Evolutionary conservation across 2,329 filamentous ascomycete genomes (phyloP).

Genomic region (Monosporascus ibericus): DNA sequence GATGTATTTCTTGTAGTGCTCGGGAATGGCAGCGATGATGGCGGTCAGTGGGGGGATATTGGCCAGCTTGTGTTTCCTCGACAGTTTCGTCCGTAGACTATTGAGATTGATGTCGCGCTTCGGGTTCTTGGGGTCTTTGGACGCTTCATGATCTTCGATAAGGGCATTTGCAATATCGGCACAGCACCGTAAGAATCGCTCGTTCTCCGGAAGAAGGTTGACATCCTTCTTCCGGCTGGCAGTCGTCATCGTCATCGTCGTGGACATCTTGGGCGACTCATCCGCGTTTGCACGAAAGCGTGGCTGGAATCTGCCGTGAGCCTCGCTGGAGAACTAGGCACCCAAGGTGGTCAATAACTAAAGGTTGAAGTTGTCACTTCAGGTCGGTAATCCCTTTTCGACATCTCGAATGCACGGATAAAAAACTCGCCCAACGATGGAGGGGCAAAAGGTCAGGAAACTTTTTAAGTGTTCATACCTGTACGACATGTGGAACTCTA

Average conservation of each 20-base stretch:
- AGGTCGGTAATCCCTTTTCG: neutral
- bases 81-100: constrained; percentile 73
- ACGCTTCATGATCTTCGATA: constrained; percentile 87
- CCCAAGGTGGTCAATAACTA: too few relatives aligned
- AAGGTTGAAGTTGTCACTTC: neutral
- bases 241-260: constrained; percentile 61
- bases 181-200: constrained; percentile 88
- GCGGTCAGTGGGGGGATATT: constrained; percentile 88
- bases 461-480: neutral
- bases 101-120: constrained; percentile 92
- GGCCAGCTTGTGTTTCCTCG: constrained; percentile 87
- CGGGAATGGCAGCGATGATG: constrained; percentile 97
- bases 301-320: neutral
- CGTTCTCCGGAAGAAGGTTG: constrained; percentile 84
- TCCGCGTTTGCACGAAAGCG: neutral
- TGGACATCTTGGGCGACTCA: constrained; percentile 34
- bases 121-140: constrained; percentile 64
- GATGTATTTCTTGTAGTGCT: constrained; percentile 99
- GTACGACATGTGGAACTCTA: neutral
- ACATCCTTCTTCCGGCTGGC: constrained; percentile 61
- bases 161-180: constrained; percentile 91
- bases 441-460: neutral
- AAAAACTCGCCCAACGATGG: neutral
- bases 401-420: neutral
- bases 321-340: too few relatives aligned